Base-by-base conservation (phyloP, 148 eudicot genomes). In the Fagopyrum homotropicum region DNA sequence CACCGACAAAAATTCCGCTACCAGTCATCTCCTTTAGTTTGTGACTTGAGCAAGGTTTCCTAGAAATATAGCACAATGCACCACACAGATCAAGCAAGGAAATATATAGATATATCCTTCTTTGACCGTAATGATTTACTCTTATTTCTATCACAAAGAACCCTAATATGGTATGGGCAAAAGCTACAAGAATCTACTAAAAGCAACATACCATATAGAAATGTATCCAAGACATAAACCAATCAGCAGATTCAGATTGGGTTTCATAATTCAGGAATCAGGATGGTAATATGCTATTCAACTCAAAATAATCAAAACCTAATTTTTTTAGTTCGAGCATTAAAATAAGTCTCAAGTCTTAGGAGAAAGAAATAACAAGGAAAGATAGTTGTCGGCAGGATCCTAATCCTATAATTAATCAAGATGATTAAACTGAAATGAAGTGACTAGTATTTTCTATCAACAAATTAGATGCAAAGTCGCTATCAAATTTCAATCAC, bases 21-120 rank as follows among this genome's bases (percentile, higher is more conserved):
- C 79, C 78, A 44, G 73, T 76, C 78, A 76, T 76, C 73, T 76
- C 78, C 73, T 51, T 76, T 10, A 76, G 12, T 57, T 77, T 77
- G 61, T 77, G 69, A 43, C 54, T 45, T 19, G 79, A 77, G 14
- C 79, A 77, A 8, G 79, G 79, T 9, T 77, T 77, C 75, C 79
- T 77, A 57, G 4, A 19, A 40, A 66, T 14, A 66, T 14, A 66
- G 7, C 9, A 43, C 19, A 66, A 66, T 43, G 46, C 45, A 43
- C 14, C 43, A 71, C 16, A 68, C 9, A 40, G 35, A 69, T 54
- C 49, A 76, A 64, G 19, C 68, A 61, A 29, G 68, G 44, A 61
- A 26, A 30, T 29, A 61, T 26, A 61, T 29, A 17, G 61, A 22
- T 22, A 22, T 22, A 22, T 22, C 61, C 26, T 56, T n/a, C 29